Percentiles rank a stretch among this genome's conserved stretches.
phyloP scores from a whole-genome alignment of 495 filamentous ascomycete genomes.

The Poronia punctata region DNA sequence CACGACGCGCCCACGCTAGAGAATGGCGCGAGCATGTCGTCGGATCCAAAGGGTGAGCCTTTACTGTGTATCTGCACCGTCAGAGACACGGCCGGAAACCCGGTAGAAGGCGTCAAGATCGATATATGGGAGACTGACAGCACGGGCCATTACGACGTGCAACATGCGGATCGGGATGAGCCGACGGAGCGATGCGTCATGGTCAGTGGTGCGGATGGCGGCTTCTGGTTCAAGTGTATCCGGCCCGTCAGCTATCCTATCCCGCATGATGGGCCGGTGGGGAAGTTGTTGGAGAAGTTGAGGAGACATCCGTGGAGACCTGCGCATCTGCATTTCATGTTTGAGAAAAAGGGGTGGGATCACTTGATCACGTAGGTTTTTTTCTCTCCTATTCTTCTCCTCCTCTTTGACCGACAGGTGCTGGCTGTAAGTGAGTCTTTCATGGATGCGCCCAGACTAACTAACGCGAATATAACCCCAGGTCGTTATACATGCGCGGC shows the following conservation, averaged over 20 bases:
- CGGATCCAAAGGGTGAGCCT: constrained; percentile 62
- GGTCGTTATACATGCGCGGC: constrained; percentile 72
- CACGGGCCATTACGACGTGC: constrained; percentile 83
- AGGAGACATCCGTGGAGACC: constrained; percentile 75
- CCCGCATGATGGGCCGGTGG: constrained; percentile 84
- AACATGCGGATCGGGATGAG: constrained; percentile 60
- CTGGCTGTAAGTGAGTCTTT: no score
- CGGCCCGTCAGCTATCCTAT: constrained; percentile 86
- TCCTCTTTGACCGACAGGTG: no score
- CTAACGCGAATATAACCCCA: no score
- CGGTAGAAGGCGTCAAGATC: constrained; percentile 64
- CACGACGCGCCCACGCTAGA: constrained; percentile 67
- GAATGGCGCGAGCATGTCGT: constrained; percentile 63
- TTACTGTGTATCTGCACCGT: constrained; percentile 74
- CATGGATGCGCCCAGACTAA: no score
- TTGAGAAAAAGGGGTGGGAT: constrained; percentile 76
- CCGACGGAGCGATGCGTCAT: constrained; percentile 81
- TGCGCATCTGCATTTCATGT: constrained; percentile 93
- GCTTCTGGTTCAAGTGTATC: constrained; percentile 86
- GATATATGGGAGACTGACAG: constrained; percentile 95
- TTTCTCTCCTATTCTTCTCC: neutral
- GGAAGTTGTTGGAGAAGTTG: constrained; percentile 63
- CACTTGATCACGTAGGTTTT: constrained; percentile 73
- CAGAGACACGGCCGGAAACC: constrained; percentile 58
- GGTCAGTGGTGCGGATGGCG: constrained; percentile 58